Conservation (phyloP, 2,329 filamentous ascomycete genomes). For the Atkinsonella hypoxylon region DNA sequence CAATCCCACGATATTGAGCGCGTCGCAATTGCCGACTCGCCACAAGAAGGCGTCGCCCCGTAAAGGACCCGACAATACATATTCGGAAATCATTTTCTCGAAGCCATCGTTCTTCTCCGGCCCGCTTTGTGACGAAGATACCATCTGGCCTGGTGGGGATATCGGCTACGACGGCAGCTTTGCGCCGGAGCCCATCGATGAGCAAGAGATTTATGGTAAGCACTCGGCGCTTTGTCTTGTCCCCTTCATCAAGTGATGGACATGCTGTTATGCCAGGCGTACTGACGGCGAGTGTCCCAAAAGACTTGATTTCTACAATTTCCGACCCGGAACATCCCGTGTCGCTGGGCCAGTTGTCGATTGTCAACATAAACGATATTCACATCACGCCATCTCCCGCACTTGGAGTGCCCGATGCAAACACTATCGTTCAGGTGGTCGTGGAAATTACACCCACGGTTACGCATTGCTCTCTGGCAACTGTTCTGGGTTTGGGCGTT, state of each 20-base stretch:
- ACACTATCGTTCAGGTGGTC: slow-evolving; percentile 58
- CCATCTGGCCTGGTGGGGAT: slow-evolving; percentile 20
- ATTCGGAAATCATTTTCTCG: slow-evolving; percentile 33
- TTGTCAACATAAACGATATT: slow-evolving; percentile 94
- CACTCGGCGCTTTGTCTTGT: neutral
- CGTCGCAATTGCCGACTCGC: slow-evolving; percentile 78
- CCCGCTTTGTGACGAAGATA: slow-evolving; percentile 27
- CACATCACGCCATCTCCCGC: slow-evolving; percentile 45
- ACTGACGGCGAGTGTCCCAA: neutral
- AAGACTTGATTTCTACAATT: slow-evolving; percentile 88
- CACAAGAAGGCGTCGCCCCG: slow-evolving; percentile 36
- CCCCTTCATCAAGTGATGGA: too few species aligned
- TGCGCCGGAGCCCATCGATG: slow-evolving; percentile 74
- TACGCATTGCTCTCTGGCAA: slow-evolving; percentile 91
- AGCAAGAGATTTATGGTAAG: slow-evolving; percentile 90
- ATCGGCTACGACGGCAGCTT: slow-evolving; percentile 42
- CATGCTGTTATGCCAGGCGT: neutral
- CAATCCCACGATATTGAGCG: slow-evolving; percentile 85
- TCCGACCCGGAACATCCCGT: slow-evolving; percentile 94
- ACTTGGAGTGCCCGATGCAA: slow-evolving; percentile 28
- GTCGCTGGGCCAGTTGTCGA: slow-evolving; percentile 82
- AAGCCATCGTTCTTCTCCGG: slow-evolving; percentile 31
- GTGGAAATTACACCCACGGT: slow-evolving; percentile 94
- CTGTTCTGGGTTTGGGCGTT: slow-evolving; percentile 88
- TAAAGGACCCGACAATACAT: slow-evolving; percentile 34